Conservation (phyloP, 2,329 filamentous ascomycete species). For the Triangularia setosa region DNA sequence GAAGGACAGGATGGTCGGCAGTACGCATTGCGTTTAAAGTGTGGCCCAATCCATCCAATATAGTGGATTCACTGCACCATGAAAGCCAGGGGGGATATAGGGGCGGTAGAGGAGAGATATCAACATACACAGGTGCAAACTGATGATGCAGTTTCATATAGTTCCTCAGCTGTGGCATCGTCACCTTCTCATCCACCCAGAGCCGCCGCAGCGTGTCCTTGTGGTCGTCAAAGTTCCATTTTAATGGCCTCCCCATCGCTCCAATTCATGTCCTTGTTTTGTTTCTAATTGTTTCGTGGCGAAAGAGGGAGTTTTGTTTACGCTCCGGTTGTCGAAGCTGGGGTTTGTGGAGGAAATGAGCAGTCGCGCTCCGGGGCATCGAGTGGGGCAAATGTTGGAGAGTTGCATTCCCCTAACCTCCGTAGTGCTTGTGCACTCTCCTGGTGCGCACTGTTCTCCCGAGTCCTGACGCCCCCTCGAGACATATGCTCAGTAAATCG, state of each 20-base stretch:
- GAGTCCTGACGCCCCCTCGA: too few relatives aligned
- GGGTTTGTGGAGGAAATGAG: not conserved
- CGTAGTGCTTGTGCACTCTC: not conserved
- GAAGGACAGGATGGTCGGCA: not conserved
- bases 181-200: conserved; percentile 72
- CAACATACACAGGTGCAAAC: conserved; percentile 65
- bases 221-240: conserved; percentile 40
- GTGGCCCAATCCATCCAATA: not conserved
- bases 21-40: not conserved
- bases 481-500: not conserved
- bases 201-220: conserved; percentile 50
- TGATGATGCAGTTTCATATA: conserved; percentile 62
- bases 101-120: conserved; percentile 9
- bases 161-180: conserved; percentile 69
- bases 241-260: conserved; percentile 38
- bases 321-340: not conserved
- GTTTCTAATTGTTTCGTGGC: not conserved
- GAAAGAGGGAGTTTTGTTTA: not conserved
- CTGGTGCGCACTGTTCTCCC: not conserved
- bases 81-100: conserved; percentile 4
- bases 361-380: not conserved
- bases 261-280: conserved; percentile 11
- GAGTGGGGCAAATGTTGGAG: not conserved
- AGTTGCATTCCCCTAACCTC: not conserved
- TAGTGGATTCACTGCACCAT: not conserved